These are phyloP conservation scores for Cyclanthera cordifolia DNA, from an alignment of 306 rosid genomes.

Conservation along the genomic window DNA sequence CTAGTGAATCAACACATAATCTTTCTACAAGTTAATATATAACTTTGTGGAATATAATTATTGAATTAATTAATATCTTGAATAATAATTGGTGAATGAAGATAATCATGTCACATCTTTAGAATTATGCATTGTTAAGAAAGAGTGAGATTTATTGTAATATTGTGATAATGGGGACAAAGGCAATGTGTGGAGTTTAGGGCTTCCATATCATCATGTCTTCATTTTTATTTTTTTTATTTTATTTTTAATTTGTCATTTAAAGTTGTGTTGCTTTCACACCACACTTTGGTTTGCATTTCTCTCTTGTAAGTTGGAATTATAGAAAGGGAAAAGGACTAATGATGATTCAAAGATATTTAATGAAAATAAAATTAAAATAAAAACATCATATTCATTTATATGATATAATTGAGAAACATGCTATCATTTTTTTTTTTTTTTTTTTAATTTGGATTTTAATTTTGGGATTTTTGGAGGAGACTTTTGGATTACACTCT, in stretches of 20 bases:
- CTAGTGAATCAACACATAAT: background rate
- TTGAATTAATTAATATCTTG: background rate
- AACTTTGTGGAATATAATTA: background rate
- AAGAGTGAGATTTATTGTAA: background rate
- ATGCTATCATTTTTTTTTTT: no score
- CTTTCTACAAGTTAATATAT: background rate
- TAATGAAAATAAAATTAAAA: no score
- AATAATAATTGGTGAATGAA: background rate
- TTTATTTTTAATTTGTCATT: no score
- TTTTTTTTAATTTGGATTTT: slow-evolving; percentile 4
- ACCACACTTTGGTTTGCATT: background rate
- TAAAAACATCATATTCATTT: background rate
- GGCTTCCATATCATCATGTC: background rate
- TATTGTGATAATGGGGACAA: background rate
- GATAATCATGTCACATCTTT: no score
- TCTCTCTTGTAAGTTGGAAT: background rate
- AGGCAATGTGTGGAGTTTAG: slow-evolving; percentile 2
- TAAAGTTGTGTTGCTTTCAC: slow-evolving; percentile 7
- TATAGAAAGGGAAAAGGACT: background rate
- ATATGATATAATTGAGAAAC: background rate
- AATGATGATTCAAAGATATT: slow-evolving; percentile 4
- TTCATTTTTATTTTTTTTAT: no score
- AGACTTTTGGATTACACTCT: slow-evolving; percentile 1
- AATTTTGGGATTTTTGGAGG: slow-evolving; percentile 5
- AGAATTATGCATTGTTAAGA: no score